phyloP scores from a whole-genome alignment of 2,329 filamentous ascomycete genomes.

The Pseudogymnoascus sp. region DNA sequence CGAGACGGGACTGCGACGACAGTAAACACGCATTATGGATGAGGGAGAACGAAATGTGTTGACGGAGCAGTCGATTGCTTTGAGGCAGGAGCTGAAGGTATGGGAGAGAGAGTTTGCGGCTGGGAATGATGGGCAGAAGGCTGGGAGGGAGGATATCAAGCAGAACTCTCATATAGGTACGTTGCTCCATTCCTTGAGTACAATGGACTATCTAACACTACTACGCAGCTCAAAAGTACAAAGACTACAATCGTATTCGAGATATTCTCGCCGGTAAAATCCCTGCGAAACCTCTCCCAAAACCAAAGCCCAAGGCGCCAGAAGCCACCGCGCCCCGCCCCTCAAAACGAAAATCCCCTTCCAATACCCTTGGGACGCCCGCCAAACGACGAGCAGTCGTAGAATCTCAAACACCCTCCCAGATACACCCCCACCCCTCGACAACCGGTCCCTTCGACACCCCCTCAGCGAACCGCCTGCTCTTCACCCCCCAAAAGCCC shows the following conservation, averaged over 20 bases:
- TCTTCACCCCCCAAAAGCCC: slow-evolving; percentile 53
- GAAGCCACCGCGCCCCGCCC: slow-evolving; percentile 19
- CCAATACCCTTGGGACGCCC: slow-evolving; percentile 34
- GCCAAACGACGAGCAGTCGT: slow-evolving; percentile 43
- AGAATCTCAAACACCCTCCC: slow-evolving; percentile 40
- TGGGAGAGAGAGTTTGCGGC: slow-evolving; percentile 66
- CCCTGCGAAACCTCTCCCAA: slow-evolving; percentile 25
- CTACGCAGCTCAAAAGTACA: slow-evolving; percentile 62
- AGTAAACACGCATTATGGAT: neutral
- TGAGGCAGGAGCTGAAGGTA: slow-evolving; percentile 64
- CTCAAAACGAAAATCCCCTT: slow-evolving; percentile 20
- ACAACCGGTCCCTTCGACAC: slow-evolving; percentile 44
- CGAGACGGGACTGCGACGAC: neutral
- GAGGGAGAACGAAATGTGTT: slow-evolving; percentile 12
- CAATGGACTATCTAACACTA: slow-evolving; percentile 13
- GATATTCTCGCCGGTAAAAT: slow-evolving; percentile 50
- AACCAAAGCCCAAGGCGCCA: slow-evolving; percentile 31
- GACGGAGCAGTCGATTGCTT: slow-evolving; percentile 35
- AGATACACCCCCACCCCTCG: slow-evolving; percentile 28
- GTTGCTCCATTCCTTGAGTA: slow-evolving; percentile 13
- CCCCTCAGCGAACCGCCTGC: slow-evolving; percentile 48
- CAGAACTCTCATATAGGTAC: slow-evolving; percentile 62
- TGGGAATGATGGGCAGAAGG: slow-evolving; percentile 59
- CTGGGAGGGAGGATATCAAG: slow-evolving; percentile 69
- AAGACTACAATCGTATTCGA: slow-evolving; percentile 62